These are phyloP conservation scores for Citrullus amarus DNA, from an alignment of 306 rosid species.

Conservation along the genomic window DNA sequence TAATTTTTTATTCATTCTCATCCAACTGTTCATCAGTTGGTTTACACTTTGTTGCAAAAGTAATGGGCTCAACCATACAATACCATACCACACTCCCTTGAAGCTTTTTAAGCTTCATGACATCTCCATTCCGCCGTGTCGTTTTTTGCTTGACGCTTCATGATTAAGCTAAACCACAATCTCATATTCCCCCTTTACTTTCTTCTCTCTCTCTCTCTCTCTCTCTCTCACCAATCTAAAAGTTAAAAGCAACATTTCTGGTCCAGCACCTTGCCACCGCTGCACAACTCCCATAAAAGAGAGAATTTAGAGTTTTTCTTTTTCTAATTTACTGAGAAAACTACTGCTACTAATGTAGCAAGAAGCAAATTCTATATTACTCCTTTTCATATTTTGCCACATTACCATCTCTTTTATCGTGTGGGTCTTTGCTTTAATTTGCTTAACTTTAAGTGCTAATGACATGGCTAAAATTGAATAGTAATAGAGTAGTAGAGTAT, in stretches of 20 bases:
- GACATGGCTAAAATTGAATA: not conserved
- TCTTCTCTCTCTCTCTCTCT: not conserved
- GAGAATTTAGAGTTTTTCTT: not conserved
- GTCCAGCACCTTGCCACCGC: slow-evolving; percentile 26
- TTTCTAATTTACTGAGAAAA: not conserved
- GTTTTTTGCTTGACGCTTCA: slow-evolving; percentile 64
- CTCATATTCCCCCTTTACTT: slow-evolving; percentile 7
- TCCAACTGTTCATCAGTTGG: not conserved
- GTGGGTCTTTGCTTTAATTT: not conserved
- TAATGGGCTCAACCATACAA: not conserved
- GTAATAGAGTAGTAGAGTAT: not conserved
- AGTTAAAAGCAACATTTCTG: not conserved
- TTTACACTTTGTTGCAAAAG: slow-evolving; percentile 3
- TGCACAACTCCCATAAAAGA: not conserved
- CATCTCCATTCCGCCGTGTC: slow-evolving; percentile 15
- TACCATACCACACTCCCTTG: not conserved
- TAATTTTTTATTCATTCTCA: not conserved
- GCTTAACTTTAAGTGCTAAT: not conserved
- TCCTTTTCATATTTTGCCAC: not conserved
- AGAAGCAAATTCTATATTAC: not conserved
- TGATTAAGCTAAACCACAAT: slow-evolving; percentile 51
- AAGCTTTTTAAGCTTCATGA: not conserved
- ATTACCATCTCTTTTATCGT: not conserved
- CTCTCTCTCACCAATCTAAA: not conserved
- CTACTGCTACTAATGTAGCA: not conserved